Conservation (phyloP, 306 rosid species). For the Carpinus fangiana region DNA sequence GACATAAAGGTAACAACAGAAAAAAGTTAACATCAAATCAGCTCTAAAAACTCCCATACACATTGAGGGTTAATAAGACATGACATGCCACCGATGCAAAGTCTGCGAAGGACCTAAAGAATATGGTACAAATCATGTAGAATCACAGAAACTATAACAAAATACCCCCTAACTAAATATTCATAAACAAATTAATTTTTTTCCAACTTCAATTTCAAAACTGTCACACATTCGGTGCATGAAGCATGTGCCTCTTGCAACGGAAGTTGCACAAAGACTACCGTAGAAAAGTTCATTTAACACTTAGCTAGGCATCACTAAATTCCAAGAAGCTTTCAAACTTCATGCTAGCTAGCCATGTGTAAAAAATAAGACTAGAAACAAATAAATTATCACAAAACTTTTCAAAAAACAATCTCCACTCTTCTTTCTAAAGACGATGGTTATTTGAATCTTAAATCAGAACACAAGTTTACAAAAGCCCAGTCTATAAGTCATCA, state of each 20-base stretch:
- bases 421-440: not conserved
- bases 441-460: not conserved
- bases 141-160: not conserved
- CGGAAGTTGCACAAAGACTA: not conserved
- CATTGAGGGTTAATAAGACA: constrained; percentile 10
- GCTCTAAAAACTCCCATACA: constrained; percentile 18
- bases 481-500: not conserved
- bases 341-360: not conserved
- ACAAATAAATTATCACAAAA: not conserved
- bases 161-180: not conserved
- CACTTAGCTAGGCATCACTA: not conserved
- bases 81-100: not conserved
- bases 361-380: not conserved
- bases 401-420: not conserved
- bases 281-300: not conserved
- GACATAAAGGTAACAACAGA: not conserved
- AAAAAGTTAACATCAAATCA: constrained; percentile 13
- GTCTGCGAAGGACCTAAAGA: not conserved
- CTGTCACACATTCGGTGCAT: not conserved
- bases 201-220: not conserved
- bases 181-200: not conserved
- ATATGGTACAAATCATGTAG: constrained; percentile 4
- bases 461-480: not conserved
- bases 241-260: not conserved
- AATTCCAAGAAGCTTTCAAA: not conserved